Conservation (phyloP, 805 yeast species). For the Candida insectorum region DNA sequence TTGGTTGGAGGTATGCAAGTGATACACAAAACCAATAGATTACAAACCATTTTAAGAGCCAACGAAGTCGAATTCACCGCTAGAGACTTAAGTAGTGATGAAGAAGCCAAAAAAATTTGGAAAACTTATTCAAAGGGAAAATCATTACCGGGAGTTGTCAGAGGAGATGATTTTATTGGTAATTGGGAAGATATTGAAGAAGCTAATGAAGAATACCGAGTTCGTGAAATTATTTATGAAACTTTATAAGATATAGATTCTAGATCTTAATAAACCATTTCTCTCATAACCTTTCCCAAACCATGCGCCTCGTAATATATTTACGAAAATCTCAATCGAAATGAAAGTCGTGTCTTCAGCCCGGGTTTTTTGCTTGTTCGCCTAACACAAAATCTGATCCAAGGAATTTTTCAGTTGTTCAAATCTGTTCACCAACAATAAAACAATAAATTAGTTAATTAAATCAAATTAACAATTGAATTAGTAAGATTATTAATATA, state of each 20-base stretch:
- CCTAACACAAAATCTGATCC: too few species aligned
- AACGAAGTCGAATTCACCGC: constrained; percentile 64
- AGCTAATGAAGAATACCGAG: constrained; percentile 74
- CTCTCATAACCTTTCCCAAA: too few species aligned
- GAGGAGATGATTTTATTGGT: constrained; percentile 80
- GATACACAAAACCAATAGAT: constrained; percentile 70
- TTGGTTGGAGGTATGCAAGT: constrained; percentile 85
- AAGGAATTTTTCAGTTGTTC: too few species aligned
- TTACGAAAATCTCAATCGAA: too few species aligned
- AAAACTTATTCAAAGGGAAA: constrained; percentile 69
- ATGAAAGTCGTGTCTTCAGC: too few species aligned
- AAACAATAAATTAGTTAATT: too few species aligned
- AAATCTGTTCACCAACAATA: too few species aligned
- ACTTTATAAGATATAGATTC: constrained; percentile 47
- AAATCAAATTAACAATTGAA: too few species aligned
- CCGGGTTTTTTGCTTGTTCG: too few species aligned
- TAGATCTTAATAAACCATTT: too few species aligned
- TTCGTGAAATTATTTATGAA: constrained; percentile 63
- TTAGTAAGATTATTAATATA: too few species aligned
- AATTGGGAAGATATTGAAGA: constrained; percentile 84
- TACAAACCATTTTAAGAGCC: constrained; percentile 71
- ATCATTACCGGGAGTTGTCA: constrained; percentile 77
- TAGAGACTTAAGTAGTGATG: constrained; percentile 85
- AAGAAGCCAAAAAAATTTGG: constrained; percentile 83
- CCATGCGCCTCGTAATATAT: too few species aligned